phyloP scores from a whole-genome alignment of 176 grass and related monocot genomes.

The Secale cereale region DNA sequence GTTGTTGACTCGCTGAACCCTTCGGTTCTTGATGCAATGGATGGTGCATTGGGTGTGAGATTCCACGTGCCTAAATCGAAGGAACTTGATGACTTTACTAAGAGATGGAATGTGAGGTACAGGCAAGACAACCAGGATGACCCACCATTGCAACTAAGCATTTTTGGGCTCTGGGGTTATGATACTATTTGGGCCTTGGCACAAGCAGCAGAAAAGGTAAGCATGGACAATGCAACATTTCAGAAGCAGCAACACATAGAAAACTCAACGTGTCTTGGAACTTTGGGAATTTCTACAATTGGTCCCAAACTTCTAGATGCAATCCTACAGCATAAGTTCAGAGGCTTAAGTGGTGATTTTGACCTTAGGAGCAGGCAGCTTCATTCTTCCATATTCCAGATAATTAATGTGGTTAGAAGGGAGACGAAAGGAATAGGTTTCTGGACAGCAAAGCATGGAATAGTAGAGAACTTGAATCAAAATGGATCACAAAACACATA shows the following conservation, averaged over 20 bases:
- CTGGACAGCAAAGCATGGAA: constrained; percentile 43
- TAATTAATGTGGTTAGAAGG: constrained; percentile 56
- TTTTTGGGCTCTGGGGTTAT: constrained; percentile 48
- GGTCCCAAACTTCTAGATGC: constrained; percentile 32
- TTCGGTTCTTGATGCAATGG: constrained; percentile 25
- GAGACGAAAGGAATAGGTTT: constrained; percentile 31
- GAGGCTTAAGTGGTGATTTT: constrained; percentile 44
- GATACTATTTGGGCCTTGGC: constrained; percentile 61
- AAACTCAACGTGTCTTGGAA: constrained; percentile 16
- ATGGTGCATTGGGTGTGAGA: constrained; percentile 46
- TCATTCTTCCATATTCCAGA: constrained; percentile 30
- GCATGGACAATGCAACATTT: background rate
- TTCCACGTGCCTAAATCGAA: constrained; percentile 24
- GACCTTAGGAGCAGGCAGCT: constrained; percentile 31
- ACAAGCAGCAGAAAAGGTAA: constrained; percentile 43
- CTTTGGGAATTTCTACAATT: constrained; percentile 22
- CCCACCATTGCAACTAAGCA: background rate
- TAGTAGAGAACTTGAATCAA: constrained; percentile 4
- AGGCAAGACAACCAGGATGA: constrained; percentile 25
- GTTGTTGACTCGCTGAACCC: constrained; percentile 27
- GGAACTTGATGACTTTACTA: constrained; percentile 22
- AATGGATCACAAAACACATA: constrained; percentile 7
- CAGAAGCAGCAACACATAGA: background rate
- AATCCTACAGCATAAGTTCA: constrained; percentile 34
- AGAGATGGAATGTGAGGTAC: constrained; percentile 45